These are phyloP conservation scores for Alloteropsis semialata DNA, from an alignment of 176 grass and related monocot species.

Conservation along the genomic window DNA sequence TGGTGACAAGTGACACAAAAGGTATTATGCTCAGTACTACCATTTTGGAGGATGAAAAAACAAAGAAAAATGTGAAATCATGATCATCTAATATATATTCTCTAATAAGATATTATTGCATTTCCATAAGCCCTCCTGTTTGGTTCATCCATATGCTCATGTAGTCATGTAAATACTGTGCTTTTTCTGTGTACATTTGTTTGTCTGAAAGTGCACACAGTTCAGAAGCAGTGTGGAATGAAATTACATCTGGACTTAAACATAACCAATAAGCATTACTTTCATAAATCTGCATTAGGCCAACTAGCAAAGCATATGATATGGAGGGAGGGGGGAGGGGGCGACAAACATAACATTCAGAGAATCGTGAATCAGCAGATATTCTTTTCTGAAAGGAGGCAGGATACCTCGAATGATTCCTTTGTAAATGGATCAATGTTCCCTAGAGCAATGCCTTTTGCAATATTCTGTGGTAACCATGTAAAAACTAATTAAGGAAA, in stretches of 20 bases:
- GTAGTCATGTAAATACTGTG: neutral
- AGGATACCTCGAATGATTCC: slow-evolving; percentile 64
- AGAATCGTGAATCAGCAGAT: neutral
- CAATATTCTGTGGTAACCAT: slow-evolving; percentile 84
- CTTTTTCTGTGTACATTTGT: neutral
- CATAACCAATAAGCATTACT: neutral
- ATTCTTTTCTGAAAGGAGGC: neutral
- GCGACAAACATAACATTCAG: slow-evolving; percentile 4
- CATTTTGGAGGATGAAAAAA: neutral
- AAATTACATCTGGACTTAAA: neutral
- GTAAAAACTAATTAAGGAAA: slow-evolving; percentile 80
- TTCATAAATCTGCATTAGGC: neutral
- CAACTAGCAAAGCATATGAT: slow-evolving; percentile 21
- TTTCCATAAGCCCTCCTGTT: neutral
- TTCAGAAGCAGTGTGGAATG: neutral
- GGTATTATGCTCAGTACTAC: slow-evolving; percentile 10
- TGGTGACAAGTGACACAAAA: neutral
- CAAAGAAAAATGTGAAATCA: neutral
- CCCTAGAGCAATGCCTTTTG: slow-evolving; percentile 81
- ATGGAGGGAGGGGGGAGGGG: too few relatives aligned
- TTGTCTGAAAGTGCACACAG: neutral
- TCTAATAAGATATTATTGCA: neutral
- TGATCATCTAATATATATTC: neutral
- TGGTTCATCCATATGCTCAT: neutral
- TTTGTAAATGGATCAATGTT: slow-evolving; percentile 87